Evolutionary conservation across 163 green algal species (phyloP), one percentile per base, ranked within the genome.

Genomic region (Volvox carteri): DNA sequence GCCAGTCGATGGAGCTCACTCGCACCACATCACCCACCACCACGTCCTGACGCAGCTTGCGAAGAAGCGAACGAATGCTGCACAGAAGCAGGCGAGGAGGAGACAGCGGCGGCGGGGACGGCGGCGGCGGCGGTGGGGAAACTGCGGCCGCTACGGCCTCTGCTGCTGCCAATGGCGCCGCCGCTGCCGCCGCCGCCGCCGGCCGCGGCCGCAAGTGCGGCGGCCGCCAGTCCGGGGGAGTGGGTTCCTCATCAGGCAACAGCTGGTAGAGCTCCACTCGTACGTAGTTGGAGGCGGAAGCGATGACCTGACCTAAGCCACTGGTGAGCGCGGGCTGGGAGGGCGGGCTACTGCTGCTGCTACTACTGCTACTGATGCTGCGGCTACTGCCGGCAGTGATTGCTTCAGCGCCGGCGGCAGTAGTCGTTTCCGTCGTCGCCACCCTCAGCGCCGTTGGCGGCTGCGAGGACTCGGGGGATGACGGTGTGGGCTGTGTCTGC

Each of bases 11-110:
- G 30, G 48, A 70, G 28, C 78, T 60, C 21, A 97, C 91, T 6
- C 85, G 60, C 58, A 91, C 87, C 60, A 67, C 84, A 21, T 89
- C 84, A 2, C 84, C 84, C 52, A 89, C 97, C 60, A 99, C 90
- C 85, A 99, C 97, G 0, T 88, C 90, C 76, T 95, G 92, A 78
- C 96, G 92, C 33, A 99, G 96, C 92, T 99, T 99, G 68, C 98
- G 97, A 11, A 99, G 94, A 72, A 99, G 88, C 1, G 91, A 93
- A 0, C 97, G 91, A 39, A 98, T 91, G 18, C 94, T 95, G 90
- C 97, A 99, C 62, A 99, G 92, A 56, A 99, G 94, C 91, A 96
- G 91, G 19, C 50, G 35, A 77, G 4, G 30, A 42, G 30, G 12
- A 19, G 54, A 33, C 35, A 44, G 25, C 56, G 28, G 60, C 60